Evolutionary conservation across 345 rosid species (phyloP).

Genomic region (Syzygium aromaticum): DNA sequence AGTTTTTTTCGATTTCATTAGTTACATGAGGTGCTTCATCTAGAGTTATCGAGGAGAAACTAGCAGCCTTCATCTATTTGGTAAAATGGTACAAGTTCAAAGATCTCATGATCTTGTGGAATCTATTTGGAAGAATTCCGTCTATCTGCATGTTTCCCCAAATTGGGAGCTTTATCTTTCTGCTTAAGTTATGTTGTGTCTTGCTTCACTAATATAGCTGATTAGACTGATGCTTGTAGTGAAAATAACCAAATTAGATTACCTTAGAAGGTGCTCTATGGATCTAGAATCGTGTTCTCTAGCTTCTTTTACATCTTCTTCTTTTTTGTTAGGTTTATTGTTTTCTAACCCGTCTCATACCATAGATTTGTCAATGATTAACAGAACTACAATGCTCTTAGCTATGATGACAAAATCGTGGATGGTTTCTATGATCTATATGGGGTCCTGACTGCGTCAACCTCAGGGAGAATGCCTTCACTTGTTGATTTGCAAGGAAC

Average conservation of each 20-base stretch:
- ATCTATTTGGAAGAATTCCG: neutral
- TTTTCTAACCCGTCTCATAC: constrained; percentile 50
- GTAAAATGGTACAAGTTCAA: neutral
- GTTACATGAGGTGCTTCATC: neutral
- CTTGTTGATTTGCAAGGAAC: constrained; percentile 84
- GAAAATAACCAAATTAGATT: neutral
- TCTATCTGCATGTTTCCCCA: neutral
- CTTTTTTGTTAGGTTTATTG: constrained; percentile 20
- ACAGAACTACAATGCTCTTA: constrained; percentile 92
- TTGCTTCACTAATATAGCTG: neutral
- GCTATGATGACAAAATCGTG: constrained; percentile 91
- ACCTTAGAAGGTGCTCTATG: neutral
- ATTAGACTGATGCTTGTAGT: neutral
- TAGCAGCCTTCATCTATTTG: neutral
- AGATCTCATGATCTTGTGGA: neutral
- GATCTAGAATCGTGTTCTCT: neutral
- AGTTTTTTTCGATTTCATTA: neutral
- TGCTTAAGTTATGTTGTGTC: neutral
- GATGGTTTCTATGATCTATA: constrained; percentile 91
- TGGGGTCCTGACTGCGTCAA: constrained; percentile 49
- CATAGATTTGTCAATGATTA: constrained; percentile 43
- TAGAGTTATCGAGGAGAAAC: neutral
- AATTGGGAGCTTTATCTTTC: neutral
- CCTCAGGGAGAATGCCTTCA: constrained; percentile 69
- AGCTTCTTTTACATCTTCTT: constrained; percentile 8